Percentiles rank a stretch among this genome's conserved stretches.
These are phyloP conservation scores for Hysterangium stoloniferum DNA, from an alignment of 768 basidiomycete species.

Conservation along the genomic window DNA sequence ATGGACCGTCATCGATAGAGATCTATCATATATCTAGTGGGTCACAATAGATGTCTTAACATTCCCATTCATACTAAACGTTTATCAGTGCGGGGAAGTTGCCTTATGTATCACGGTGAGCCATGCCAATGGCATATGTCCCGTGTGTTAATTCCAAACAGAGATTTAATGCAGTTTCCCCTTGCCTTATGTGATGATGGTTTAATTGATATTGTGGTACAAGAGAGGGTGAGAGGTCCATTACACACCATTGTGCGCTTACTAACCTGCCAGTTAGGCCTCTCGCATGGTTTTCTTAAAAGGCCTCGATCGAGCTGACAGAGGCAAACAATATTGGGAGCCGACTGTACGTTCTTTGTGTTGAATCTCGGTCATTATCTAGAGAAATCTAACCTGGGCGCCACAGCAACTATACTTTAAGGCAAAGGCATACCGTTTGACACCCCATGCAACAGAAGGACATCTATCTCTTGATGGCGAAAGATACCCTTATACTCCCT, in stretches of 20 bases:
- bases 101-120: conserved; percentile 62
- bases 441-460: conserved; percentile 47
- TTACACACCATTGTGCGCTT: too few species aligned
- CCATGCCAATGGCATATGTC: not conserved
- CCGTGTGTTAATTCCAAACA: conserved; percentile 20
- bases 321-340: conserved; percentile 57
- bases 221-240: conserved; percentile 45
- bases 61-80: not conserved
- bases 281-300: conserved; percentile 44
- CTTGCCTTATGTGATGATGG: conserved; percentile 76
- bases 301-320: conserved; percentile 52
- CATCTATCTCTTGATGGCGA: conserved; percentile 74
- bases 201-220: conserved; percentile 60
- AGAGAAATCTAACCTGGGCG: conserved; percentile 8
- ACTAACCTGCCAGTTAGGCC: too few species aligned
- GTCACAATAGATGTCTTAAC: conserved; percentile 5
- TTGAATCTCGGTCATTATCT: conserved; percentile 3
- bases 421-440: conserved; percentile 64
- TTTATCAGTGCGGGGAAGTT: conserved; percentile 55
- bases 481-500: conserved; percentile 62
- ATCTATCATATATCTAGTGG: conserved; percentile 54
- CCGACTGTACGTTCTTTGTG: conserved; percentile 36
- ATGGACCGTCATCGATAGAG: conserved; percentile 68
- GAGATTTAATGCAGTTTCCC: conserved; percentile 78
- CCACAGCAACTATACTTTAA: conserved; percentile 64